These are phyloP conservation scores for Rhynchospora tenuis DNA, from an alignment of 176 grass and related monocot species.

Conservation along the genomic window DNA sequence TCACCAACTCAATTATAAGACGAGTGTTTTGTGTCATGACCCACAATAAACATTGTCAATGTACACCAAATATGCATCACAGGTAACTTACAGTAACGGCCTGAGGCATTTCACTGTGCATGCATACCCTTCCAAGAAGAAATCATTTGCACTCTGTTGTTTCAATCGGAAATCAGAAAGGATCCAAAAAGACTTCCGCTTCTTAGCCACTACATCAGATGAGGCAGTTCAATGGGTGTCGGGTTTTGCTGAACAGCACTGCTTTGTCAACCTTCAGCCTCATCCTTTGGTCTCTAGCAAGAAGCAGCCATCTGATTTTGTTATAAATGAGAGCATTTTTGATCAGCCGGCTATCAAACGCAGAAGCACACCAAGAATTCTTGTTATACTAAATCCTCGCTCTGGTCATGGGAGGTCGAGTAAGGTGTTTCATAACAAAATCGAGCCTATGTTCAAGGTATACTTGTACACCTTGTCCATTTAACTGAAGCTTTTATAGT, in stretches of 20 bases:
- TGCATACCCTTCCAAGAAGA: constrained; percentile 66
- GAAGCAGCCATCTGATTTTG: constrained; percentile 45
- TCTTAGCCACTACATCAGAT: constrained; percentile 59
- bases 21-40: not conserved
- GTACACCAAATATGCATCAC: not conserved
- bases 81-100: constrained; percentile 78
- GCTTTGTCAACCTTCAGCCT: constrained; percentile 63
- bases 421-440: constrained; percentile 90
- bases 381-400: constrained; percentile 96
- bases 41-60: not conserved
- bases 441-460: constrained; percentile 99
- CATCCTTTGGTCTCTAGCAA: constrained; percentile 44
- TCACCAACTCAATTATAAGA: not conserved
- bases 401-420: constrained; percentile 90
- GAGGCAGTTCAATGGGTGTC: constrained; percentile 76
- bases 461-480: not conserved
- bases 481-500: not conserved
- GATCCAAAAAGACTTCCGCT: constrained; percentile 69
- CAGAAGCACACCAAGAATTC: constrained; percentile 64
- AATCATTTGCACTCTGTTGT: constrained; percentile 57
- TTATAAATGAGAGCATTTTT: constrained; percentile 49
- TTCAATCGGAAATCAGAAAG: constrained; percentile 51
- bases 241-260: constrained; percentile 84
- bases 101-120: constrained; percentile 70
- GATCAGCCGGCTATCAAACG: constrained; percentile 74